Conservation (phyloP, 305 asterid genomes). For the Galium porrigens region DNA sequence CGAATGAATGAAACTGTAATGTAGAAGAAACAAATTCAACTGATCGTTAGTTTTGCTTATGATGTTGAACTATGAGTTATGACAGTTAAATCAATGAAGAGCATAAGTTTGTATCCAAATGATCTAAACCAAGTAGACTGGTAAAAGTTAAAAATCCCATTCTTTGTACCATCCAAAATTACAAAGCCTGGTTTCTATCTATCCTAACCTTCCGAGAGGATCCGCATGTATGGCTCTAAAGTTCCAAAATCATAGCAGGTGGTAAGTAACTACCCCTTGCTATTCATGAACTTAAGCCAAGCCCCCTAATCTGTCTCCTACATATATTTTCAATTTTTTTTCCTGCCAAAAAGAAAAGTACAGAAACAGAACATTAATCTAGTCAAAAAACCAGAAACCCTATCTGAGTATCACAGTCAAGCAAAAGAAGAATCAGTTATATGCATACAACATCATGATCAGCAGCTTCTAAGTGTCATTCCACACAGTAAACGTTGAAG, state of each 20-base stretch:
- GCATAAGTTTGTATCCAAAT: not conserved
- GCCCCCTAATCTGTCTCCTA: conserved; percentile 14
- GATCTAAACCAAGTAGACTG: not conserved
- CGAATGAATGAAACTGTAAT: not conserved
- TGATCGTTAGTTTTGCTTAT: not conserved
- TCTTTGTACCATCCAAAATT: conserved; percentile 28
- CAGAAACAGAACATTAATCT: conserved; percentile 6
- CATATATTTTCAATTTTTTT: not conserved
- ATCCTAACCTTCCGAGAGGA: conserved; percentile 20
- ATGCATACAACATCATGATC: conserved; percentile 22
- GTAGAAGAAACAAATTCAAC: not conserved
- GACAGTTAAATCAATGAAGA: not conserved
- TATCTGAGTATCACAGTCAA: conserved; percentile 10
- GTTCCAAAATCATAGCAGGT: conserved; percentile 55
- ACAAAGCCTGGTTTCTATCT: conserved; percentile 28
- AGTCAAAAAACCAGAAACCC: conserved; percentile 3
- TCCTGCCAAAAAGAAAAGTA: not conserved
- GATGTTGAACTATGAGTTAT: not conserved
- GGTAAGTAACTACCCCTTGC: conserved; percentile 8
- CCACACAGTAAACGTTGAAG: conserved; percentile 45
- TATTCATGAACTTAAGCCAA: conserved; percentile 32
- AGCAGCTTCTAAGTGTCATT: conserved; percentile 20
- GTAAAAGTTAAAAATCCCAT: conserved; percentile 17
- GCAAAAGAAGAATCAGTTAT: conserved; percentile 23
- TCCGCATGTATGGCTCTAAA: conserved; percentile 15